Conservation (phyloP, 768 basidiomycete genomes). For the Fistulinella prunicolor region DNA sequence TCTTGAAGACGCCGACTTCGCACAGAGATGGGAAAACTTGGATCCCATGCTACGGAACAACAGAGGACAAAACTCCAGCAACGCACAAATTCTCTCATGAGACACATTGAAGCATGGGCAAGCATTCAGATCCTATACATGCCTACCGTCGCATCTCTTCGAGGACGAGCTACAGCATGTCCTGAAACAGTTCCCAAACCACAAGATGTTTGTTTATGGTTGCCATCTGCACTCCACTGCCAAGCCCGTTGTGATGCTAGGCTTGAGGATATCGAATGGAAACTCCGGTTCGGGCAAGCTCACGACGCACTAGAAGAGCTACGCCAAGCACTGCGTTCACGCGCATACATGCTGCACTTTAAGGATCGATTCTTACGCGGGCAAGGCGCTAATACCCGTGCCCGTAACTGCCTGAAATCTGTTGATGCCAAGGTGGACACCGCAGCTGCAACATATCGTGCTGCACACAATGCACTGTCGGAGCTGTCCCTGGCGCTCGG, state of each 20-base stretch:
- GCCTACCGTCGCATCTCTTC: slow-evolving; percentile 9
- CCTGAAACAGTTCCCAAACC: not conserved
- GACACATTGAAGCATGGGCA: slow-evolving; percentile 29
- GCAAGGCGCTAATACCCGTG: not conserved
- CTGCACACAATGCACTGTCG: not conserved
- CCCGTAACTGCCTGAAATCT: not conserved
- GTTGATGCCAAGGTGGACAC: not conserved
- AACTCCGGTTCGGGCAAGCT: not conserved
- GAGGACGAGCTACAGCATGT: not conserved
- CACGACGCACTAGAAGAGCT: not conserved
- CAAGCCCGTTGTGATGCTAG: not conserved
- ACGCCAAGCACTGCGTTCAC: not conserved
- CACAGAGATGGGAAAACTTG: not conserved
- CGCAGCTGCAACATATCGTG: not conserved
- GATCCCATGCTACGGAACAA: slow-evolving; percentile 24
- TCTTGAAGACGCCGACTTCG: not conserved
- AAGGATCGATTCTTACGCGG: not conserved
- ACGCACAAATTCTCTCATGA: slow-evolving; percentile 16
- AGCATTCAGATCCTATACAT: slow-evolving; percentile 30
- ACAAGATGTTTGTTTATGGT: not conserved
- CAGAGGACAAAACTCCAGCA: slow-evolving; percentile 31
- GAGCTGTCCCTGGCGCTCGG: not conserved
- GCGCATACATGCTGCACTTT: not conserved
- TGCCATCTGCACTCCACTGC: not conserved
- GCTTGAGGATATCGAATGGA: slow-evolving; percentile 1